Conservation (phyloP, 352 stramenopile genomes). For the Pythium chondricola region DNA sequence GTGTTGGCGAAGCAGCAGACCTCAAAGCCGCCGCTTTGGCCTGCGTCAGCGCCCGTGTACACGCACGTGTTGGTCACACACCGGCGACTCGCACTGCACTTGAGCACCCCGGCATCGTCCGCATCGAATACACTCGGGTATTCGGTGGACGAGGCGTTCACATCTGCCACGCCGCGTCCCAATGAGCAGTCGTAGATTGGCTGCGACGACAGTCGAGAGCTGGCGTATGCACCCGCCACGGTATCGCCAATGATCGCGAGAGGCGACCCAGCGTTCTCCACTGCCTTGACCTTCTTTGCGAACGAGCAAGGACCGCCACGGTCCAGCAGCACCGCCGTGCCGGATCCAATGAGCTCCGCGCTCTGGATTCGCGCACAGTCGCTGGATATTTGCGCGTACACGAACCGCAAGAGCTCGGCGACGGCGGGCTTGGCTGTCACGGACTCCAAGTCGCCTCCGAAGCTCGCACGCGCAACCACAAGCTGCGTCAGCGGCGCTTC, state of each 20-base stretch:
- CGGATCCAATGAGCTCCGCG: background rate
- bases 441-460: slow-evolving; percentile 4
- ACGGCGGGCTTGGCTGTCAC: background rate
- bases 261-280: slow-evolving; percentile 23
- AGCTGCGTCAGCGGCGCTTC: background rate
- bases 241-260: slow-evolving; percentile 50
- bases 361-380: slow-evolving; percentile 7
- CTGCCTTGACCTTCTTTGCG: slow-evolving; percentile 35
- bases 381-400: slow-evolving; percentile 5
- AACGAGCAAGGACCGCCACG: slow-evolving; percentile 45
- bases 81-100: slow-evolving; percentile 16
- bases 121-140: slow-evolving; percentile 19
- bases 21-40: slow-evolving; percentile 19
- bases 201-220: slow-evolving; percentile 12
- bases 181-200: slow-evolving; percentile 41
- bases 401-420: slow-evolving; percentile 2
- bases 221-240: slow-evolving; percentile 29
- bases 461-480: slow-evolving; percentile 13
- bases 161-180: slow-evolving; percentile 25
- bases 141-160: slow-evolving; percentile 24
- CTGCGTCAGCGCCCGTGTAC: slow-evolving; percentile 21
- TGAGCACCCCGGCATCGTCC: background rate
- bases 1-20: slow-evolving; percentile 47
- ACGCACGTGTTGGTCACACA: slow-evolving; percentile 39
- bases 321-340: slow-evolving; percentile 34